These are phyloP conservation scores for Aureobasidium namibiae DNA, from an alignment of 2,329 filamentous ascomycete species.

Conservation along the genomic window DNA sequence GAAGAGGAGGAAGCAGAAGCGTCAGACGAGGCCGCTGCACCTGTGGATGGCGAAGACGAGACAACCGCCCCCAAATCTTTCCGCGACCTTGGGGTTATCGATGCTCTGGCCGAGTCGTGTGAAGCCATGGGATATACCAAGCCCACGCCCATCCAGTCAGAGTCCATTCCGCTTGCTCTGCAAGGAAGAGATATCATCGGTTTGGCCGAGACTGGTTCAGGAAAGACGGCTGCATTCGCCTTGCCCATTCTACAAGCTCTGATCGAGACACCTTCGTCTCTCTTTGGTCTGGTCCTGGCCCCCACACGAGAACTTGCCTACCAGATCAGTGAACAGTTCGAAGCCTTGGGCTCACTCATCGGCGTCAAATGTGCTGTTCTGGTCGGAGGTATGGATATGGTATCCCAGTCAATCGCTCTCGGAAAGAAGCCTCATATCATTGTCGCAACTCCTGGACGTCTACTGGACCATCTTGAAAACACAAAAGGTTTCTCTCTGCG, in stretches of 20 bases:
- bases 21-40: constrained; percentile 15
- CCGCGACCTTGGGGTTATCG: constrained; percentile 69
- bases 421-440: constrained; percentile 90
- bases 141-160: constrained; percentile 81
- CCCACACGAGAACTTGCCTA: constrained; percentile 89
- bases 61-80: constrained; percentile 49
- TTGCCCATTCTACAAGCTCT: constrained; percentile 86
- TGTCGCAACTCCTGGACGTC: constrained; percentile 81
- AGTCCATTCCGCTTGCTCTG: constrained; percentile 75
- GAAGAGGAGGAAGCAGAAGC: constrained; percentile 15
- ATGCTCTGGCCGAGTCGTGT: constrained; percentile 84
- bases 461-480: constrained; percentile 90
- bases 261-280: constrained; percentile 74
- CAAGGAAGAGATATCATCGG: constrained; percentile 82
- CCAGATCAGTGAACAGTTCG: constrained; percentile 82
- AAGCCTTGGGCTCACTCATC: constrained; percentile 79
- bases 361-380: constrained; percentile 72
- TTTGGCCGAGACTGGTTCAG: constrained; percentile 87
- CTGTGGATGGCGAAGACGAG: constrained; percentile 18
- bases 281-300: constrained; percentile 84
- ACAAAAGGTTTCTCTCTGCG: constrained; percentile 90
- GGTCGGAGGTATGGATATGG: constrained; percentile 93
- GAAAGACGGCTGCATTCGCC: constrained; percentile 93
- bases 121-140: constrained; percentile 69
- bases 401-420: constrained; percentile 79